These are phyloP conservation scores for Stevia rebaudiana DNA, from an alignment of 140 eudicot species.

Conservation along the genomic window DNA sequence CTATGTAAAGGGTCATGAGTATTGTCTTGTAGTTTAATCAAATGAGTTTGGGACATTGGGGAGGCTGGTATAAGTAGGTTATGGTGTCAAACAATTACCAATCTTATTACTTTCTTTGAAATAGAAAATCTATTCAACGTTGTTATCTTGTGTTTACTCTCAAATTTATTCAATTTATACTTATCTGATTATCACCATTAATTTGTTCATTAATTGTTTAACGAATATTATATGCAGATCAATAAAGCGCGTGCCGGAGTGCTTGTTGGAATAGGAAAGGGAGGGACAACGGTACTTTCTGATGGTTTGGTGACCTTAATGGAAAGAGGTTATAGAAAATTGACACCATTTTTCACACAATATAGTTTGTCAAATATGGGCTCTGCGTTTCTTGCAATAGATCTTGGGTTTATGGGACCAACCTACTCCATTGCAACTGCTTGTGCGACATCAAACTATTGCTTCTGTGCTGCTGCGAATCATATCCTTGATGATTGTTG, in stretches of 20 bases:
- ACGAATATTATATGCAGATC: not conserved
- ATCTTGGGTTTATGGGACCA: constrained; percentile 14
- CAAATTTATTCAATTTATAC: too few species aligned
- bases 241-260: not conserved
- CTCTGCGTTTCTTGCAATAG: not conserved
- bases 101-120: too few species aligned
- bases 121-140: too few species aligned
- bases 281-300: not conserved
- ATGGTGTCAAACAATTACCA: too few species aligned
- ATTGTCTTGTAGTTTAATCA: too few species aligned
- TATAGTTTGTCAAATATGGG: not conserved
- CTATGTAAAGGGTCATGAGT: too few species aligned
- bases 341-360: not conserved
- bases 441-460: constrained; percentile 11
- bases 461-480: not conserved
- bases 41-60: too few species aligned
- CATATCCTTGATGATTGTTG: constrained; percentile 13
- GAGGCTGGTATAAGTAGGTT: too few species aligned
- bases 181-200: too few species aligned
- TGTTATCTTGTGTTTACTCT: too few species aligned
- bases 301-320: not conserved
- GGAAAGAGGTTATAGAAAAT: not conserved
- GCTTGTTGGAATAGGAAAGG: not conserved
- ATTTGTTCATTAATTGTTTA: too few species aligned
- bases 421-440: not conserved